Evolutionary conservation across 2,329 filamentous ascomycete genomes (phyloP).

Genomic region (Emergomyces pasteurianus): DNA sequence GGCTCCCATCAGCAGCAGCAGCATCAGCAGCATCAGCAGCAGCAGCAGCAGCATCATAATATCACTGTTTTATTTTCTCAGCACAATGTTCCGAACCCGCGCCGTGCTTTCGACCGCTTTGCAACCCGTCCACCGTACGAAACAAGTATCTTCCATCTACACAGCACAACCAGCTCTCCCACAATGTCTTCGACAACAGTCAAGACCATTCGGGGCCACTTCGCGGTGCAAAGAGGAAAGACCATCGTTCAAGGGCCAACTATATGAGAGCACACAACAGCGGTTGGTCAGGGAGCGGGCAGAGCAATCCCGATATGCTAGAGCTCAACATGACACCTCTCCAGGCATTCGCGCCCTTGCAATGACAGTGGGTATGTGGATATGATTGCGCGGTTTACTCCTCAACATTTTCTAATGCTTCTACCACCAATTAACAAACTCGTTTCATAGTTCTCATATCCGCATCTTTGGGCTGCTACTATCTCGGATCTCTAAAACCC

Average conservation of each 20-base stretch:
- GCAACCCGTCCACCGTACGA: background rate
- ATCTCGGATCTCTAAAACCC: conserved; percentile 41
- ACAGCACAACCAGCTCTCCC: background rate
- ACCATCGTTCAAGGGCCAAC: conserved; percentile 43
- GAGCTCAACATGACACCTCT: conserved; percentile 28
- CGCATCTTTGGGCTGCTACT: conserved; percentile 43
- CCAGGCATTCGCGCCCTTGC: conserved; percentile 28
- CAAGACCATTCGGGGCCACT: background rate
- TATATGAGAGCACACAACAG: conserved; percentile 50
- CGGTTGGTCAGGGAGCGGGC: conserved; percentile 47
- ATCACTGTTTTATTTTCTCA: background rate
- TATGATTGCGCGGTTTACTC: conserved; percentile 5
- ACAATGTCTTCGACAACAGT: background rate
- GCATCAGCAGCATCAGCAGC: too few relatives aligned
- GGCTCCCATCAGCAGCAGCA: too few relatives aligned
- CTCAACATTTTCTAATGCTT: background rate
- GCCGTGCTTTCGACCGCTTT: conserved; percentile 4
- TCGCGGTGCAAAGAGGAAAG: conserved; percentile 2
- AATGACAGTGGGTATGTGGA: conserved; percentile 22
- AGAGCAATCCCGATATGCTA: conserved; percentile 41
- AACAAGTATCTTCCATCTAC: background rate
- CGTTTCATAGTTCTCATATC: conserved; percentile 36
- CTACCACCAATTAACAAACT: conserved; percentile 6
- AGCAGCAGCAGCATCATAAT: too few relatives aligned
- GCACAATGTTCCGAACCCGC: conserved; percentile 8